Evolutionary conservation across 1,139 yeast species (phyloP).

Genomic region (Torulaspora globosa): DNA sequence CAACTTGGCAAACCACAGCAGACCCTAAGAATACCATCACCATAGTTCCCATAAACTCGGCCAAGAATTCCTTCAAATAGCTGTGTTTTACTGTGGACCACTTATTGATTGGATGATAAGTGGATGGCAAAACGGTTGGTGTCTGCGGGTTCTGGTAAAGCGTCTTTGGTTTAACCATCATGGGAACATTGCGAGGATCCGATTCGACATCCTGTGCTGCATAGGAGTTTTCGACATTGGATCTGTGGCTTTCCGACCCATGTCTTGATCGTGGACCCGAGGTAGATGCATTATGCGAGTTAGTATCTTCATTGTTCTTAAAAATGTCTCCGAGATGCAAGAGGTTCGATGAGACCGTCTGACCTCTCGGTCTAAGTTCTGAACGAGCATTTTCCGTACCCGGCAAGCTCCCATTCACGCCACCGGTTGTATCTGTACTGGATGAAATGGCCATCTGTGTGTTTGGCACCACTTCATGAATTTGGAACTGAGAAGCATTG

Average conservation of each 20-base stretch:
- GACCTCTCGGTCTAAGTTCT: slow-evolving; percentile 10
- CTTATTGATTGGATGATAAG: slow-evolving; percentile 36
- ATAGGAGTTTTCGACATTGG: slow-evolving; percentile 6
- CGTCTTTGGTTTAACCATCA: slow-evolving; percentile 37
- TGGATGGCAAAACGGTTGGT: slow-evolving; percentile 38
- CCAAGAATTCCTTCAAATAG: slow-evolving; percentile 37
- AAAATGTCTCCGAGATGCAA: slow-evolving; percentile 15
- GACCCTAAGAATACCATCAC: slow-evolving; percentile 44
- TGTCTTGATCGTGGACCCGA: slow-evolving; percentile 4
- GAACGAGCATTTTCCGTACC: slow-evolving; percentile 14
- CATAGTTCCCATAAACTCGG: slow-evolving; percentile 49
- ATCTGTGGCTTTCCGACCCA: slow-evolving; percentile 7
- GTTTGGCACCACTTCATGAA: slow-evolving; percentile 36
- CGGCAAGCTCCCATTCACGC: slow-evolving; percentile 15
- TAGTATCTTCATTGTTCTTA: slow-evolving; percentile 9
- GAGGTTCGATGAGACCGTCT: slow-evolving; percentile 27
- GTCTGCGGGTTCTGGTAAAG: slow-evolving; percentile 39
- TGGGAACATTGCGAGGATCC: slow-evolving; percentile 23
- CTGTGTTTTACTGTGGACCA: slow-evolving; percentile 35
- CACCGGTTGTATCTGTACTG: slow-evolving; percentile 13
- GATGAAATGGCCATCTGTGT: slow-evolving; percentile 26
- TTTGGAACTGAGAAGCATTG: slow-evolving; percentile 21
- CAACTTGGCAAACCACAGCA: slow-evolving; percentile 46
- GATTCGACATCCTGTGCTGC: slow-evolving; percentile 7
- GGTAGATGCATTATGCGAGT: slow-evolving; percentile 8